Percentiles rank a stretch among this genome's conserved stretches.
Evolutionary conservation across 306 rosid genomes (phyloP).

Genomic region (Macrotyloma uniflorum): DNA sequence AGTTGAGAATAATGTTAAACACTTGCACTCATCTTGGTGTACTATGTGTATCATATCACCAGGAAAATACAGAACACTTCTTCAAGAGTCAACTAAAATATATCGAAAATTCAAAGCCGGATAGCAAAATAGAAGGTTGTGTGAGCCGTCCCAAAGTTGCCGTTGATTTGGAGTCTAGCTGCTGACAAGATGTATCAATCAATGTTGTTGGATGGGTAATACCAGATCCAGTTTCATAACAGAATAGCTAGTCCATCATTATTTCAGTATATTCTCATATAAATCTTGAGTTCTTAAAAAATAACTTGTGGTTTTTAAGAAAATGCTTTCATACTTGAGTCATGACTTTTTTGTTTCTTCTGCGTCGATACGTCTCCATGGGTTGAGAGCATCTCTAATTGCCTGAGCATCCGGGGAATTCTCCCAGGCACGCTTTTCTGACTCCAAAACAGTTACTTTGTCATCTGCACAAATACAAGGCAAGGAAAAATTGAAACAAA

Average conservation of each 20-base stretch:
- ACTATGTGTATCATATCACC: not conserved
- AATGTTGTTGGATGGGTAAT: not conserved
- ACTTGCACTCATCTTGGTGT: not conserved
- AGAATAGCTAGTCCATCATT: conserved; percentile 12
- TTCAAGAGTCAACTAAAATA: not conserved
- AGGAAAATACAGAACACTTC: not conserved
- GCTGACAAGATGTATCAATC: not conserved
- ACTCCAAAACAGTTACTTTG: conserved; percentile 85
- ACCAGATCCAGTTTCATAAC: conserved; percentile 16
- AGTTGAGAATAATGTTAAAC: conserved; percentile 9
- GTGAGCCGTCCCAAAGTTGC: not conserved
- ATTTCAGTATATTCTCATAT: not conserved
- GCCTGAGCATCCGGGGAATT: conserved; percentile 79
- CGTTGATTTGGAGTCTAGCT: not conserved
- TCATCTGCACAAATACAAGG: conserved; percentile 63
- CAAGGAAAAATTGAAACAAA: conserved; percentile 20
- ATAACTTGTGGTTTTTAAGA: not conserved
- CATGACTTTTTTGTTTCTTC: conserved; percentile 43
- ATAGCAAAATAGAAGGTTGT: not conserved
- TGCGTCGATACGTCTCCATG: conserved; percentile 47
- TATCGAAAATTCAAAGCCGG: not conserved
- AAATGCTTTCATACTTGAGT: conserved; percentile 22
- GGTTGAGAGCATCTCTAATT: conserved; percentile 62
- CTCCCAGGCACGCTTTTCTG: conserved; percentile 84
- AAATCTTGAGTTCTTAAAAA: conserved; percentile 17